Percentiles rank a stretch among this genome's conserved stretches.
phyloP scores from a whole-genome alignment of 495 filamentous ascomycete species.

The Penicillium lagena region DNA sequence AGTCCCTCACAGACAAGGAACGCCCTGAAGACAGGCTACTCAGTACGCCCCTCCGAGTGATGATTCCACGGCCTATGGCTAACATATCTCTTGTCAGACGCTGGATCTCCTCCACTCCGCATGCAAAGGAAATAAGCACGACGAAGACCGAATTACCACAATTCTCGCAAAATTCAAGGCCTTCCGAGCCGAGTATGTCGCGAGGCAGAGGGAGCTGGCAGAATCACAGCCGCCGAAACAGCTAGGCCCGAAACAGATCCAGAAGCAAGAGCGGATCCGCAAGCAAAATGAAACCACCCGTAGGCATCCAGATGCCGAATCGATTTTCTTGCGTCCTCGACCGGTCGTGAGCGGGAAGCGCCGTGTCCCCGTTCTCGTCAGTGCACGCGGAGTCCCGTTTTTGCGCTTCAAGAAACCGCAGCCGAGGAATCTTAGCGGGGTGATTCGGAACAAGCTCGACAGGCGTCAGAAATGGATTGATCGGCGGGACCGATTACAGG shows the following conservation, averaged over 20 bases:
- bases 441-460: conserved; percentile 48
- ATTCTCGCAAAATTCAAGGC: conserved; percentile 17
- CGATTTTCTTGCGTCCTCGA: conserved; percentile 37
- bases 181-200: conserved; percentile 11
- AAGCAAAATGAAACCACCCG: conserved; percentile 20
- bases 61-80: neutral
- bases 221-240: conserved; percentile 9
- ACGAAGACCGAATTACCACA: conserved; percentile 13
- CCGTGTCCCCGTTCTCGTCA: conserved; percentile 53
- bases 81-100: conserved; percentile 19
- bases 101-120: conserved; percentile 35
- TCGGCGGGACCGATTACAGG: conserved; percentile 21
- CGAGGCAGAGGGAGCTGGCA: conserved; percentile 11
- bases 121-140: conserved; percentile 20
- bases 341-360: conserved; percentile 46
- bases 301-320: conserved; percentile 33
- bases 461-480: conserved; percentile 30
- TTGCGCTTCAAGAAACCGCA: conserved; percentile 67
- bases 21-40: conserved; percentile 60
- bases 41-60: conserved; percentile 30
- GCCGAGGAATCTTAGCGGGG: conserved; percentile 45
- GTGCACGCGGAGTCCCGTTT: conserved; percentile 57
- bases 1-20: conserved; percentile 47
- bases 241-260: conserved; percentile 15
- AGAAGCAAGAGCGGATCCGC: conserved; percentile 19